Base-by-base conservation (phyloP, 192 early-diverging fungal species). In the Gryganskiella cystojenkinii region DNA sequence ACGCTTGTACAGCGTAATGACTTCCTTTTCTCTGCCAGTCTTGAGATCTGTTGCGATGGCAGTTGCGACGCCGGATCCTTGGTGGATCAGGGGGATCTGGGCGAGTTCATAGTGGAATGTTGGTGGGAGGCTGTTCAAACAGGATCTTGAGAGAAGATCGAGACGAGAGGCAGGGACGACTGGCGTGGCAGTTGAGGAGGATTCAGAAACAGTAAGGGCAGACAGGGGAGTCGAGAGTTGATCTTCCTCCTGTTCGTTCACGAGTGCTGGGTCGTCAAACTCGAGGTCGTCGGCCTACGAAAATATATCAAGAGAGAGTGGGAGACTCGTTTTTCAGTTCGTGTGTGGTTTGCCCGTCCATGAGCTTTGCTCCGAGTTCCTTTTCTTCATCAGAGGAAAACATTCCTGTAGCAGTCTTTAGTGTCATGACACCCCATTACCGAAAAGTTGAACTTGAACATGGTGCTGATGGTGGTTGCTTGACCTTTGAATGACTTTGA, bases 1-100 rank as follows among this genome's bases (percentile, higher is more conserved):
- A 8, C 93, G 89, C 70, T 89, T 91, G 81, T 89, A 92, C 55
- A 94, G 58, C 6, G 74, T 78, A 1, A 78, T 65, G 10, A 68
- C 49, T 25, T 78, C 74, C 56, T 64, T 68, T 33, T 78, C 43
- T 3, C 20, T 24, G 9, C 73, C 73, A 9, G 73, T 76, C 15
- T 47, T 61, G 35, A n/a, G 20, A 44, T 67, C 57, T 2, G 45
- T 69, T 1, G 53, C 37, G n/a, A 78, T 69, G 14, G 74, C 67
- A 27, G 64, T 68, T 22, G 37, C 73, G 6, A 59, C 52, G 25
- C 73, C 73, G 10, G 64, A 28, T 24, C 73, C 73, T 15, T 56
- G 52, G 33, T 28, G 34, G n/a, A 67, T 43, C 17, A 76, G 64
- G 8, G 73, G 73, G 20, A 76, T 76, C 5, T 68, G 64, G 2